Evolutionary conservation across 257 asterid genomes (phyloP).

Genomic region (Solanum lycopersicoides): DNA sequence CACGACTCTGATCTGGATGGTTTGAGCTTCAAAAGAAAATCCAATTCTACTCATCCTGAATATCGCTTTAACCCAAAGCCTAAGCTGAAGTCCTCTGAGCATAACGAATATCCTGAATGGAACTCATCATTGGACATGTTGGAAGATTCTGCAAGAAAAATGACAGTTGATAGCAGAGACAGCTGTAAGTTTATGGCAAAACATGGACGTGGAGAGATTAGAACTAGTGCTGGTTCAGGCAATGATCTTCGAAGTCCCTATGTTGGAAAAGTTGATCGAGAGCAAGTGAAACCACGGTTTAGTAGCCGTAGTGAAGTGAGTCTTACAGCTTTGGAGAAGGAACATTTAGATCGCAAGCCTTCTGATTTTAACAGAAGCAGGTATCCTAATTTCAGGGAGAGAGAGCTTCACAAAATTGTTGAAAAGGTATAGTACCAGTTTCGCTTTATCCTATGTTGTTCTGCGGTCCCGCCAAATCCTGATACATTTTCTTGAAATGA

Average conservation of each 20-base stretch:
- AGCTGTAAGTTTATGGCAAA: slow-evolving; percentile 21
- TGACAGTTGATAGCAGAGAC: slow-evolving; percentile 19
- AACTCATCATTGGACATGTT: slow-evolving; percentile 29
- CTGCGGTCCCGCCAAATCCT: slow-evolving; percentile 6
- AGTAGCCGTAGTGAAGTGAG: slow-evolving; percentile 12
- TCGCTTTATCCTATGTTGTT: neutral
- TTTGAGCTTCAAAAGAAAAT: slow-evolving; percentile 21
- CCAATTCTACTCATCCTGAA: slow-evolving; percentile 33
- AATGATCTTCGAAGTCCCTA: slow-evolving; percentile 12
- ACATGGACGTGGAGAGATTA: slow-evolving; percentile 21
- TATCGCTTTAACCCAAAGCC: slow-evolving; percentile 24
- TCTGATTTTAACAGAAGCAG: slow-evolving; percentile 16
- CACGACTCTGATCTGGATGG: slow-evolving; percentile 29
- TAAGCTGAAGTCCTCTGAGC: slow-evolving; percentile 21
- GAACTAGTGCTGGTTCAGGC: slow-evolving; percentile 18
- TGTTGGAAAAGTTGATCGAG: slow-evolving; percentile 17
- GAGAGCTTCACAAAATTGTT: slow-evolving; percentile 17
- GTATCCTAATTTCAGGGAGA: slow-evolving; percentile 15
- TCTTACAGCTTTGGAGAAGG: slow-evolving; percentile 17
- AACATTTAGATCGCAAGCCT: slow-evolving; percentile 21
- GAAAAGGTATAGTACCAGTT: slow-evolving; percentile 22
- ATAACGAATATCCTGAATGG: slow-evolving; percentile 29
- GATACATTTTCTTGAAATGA: slow-evolving; percentile 1
- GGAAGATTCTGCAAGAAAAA: slow-evolving; percentile 26
- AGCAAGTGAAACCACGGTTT: slow-evolving; percentile 10